phyloP scores from a whole-genome alignment of 345 rosid genomes.

The Euclidium syriacum region DNA sequence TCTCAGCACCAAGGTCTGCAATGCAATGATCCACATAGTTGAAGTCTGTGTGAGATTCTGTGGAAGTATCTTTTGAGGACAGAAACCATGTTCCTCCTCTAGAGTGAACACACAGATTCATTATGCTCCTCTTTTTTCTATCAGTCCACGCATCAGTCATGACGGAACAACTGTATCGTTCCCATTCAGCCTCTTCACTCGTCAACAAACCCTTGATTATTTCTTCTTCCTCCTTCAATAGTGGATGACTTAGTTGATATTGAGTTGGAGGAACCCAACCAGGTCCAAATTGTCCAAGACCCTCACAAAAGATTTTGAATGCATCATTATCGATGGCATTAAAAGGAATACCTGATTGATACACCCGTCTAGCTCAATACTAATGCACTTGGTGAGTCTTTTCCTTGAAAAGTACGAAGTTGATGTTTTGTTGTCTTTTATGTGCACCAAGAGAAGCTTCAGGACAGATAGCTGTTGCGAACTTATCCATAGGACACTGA shows the following conservation, averaged over 20 bases:
- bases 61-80: neutral
- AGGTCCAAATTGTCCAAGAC: slow-evolving; percentile 1
- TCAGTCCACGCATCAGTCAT: slow-evolving; percentile 1
- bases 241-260: neutral
- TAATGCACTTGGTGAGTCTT: neutral
- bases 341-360: neutral
- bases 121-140: neutral
- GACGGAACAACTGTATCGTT: neutral
- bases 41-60: neutral
- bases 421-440: neutral
- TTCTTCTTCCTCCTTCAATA: neutral
- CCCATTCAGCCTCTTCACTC: neutral
- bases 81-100: neutral
- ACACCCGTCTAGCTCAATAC: slow-evolving; percentile 2
- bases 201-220: neutral
- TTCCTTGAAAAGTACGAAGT: neutral
- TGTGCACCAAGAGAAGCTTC: neutral
- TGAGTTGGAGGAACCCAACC: neutral
- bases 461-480: neutral
- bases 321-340: slow-evolving; percentile 1
- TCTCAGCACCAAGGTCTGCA: neutral
- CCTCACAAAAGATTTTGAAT: neutral
- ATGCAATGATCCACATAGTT: neutral
- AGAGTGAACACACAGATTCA: neutral
- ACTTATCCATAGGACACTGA: neutral